phyloP scores from a whole-genome alignment of 805 yeast genomes.

The Blastobotrys chiropterorum region DNA sequence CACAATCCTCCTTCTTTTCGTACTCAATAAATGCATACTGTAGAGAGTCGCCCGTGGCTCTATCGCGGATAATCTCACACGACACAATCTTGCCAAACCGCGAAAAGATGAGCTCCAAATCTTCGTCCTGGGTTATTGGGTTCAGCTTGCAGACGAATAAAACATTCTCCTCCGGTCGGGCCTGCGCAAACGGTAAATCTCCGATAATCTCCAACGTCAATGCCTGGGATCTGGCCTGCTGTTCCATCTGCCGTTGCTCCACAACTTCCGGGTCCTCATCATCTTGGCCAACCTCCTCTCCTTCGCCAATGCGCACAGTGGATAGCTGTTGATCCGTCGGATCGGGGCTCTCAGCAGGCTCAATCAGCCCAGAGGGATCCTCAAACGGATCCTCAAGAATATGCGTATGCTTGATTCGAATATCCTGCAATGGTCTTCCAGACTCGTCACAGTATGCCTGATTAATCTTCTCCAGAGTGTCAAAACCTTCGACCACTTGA shows the following conservation, averaged over 20 bases:
- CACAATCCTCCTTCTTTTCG: slow-evolving; percentile 43
- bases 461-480: slow-evolving; percentile 41
- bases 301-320: slow-evolving; percentile 25
- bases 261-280: slow-evolving; percentile 27
- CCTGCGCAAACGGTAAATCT: slow-evolving; percentile 52
- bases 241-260: slow-evolving; percentile 25
- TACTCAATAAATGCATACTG: slow-evolving; percentile 63
- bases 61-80: slow-evolving; percentile 48
- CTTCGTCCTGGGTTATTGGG: slow-evolving; percentile 54
- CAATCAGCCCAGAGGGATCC: slow-evolving; percentile 29
- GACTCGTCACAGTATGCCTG: slow-evolving; percentile 34
- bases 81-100: slow-evolving; percentile 52
- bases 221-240: slow-evolving; percentile 47
- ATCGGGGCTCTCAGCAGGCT: slow-evolving; percentile 32
- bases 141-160: slow-evolving; percentile 60
- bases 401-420: slow-evolving; percentile 46
- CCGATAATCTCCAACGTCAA: slow-evolving; percentile 58
- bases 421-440: slow-evolving; percentile 41
- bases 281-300: slow-evolving; percentile 23
- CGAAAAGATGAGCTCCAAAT: slow-evolving; percentile 49
- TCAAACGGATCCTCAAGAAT: slow-evolving; percentile 51
- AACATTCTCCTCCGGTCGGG: slow-evolving; percentile 55
- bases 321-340: slow-evolving; percentile 34
- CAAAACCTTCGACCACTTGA: slow-evolving; percentile 43
- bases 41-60: slow-evolving; percentile 42